phyloP scores from a whole-genome alignment of 495 filamentous ascomycete species.

The Clavariopsis aquatica region DNA sequence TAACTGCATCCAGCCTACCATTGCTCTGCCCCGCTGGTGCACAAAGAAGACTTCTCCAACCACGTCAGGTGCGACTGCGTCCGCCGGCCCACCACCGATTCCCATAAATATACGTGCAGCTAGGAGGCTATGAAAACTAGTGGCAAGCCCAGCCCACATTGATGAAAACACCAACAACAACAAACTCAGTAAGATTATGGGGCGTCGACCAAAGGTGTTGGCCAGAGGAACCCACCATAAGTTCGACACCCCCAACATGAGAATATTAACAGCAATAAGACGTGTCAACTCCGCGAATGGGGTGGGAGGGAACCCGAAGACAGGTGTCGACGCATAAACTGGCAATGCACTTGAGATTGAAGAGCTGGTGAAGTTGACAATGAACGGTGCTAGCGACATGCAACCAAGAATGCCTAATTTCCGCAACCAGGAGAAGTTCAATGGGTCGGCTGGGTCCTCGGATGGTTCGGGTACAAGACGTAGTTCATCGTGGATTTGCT shows the following conservation, averaged over 20 bases:
- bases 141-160: constrained; percentile 40
- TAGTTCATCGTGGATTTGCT: constrained; percentile 8
- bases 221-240: constrained; percentile 41
- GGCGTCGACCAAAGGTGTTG: constrained; percentile 39
- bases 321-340: constrained; percentile 7
- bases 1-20: constrained; percentile 15
- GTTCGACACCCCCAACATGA: constrained; percentile 39
- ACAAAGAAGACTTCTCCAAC: constrained; percentile 43
- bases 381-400: constrained; percentile 7
- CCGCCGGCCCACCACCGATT: constrained; percentile 34
- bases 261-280: constrained; percentile 27
- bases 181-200: constrained; percentile 34
- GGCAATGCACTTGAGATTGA: constrained; percentile 18
- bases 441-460: constrained; percentile 14
- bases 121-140: constrained; percentile 37
- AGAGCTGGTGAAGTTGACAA: constrained; percentile 17
- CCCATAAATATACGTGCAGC: constrained; percentile 38
- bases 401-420: constrained; percentile 1
- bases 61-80: constrained; percentile 40
- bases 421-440: constrained; percentile 3
- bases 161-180: constrained; percentile 30
- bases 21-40: constrained; percentile 40
- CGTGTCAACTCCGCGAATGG: not conserved
- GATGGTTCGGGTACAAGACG: constrained; percentile 21
- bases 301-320: constrained; percentile 12